Base-by-base conservation (phyloP, 768 basidiomycete species). In the Termitomyces sp. region DNA sequence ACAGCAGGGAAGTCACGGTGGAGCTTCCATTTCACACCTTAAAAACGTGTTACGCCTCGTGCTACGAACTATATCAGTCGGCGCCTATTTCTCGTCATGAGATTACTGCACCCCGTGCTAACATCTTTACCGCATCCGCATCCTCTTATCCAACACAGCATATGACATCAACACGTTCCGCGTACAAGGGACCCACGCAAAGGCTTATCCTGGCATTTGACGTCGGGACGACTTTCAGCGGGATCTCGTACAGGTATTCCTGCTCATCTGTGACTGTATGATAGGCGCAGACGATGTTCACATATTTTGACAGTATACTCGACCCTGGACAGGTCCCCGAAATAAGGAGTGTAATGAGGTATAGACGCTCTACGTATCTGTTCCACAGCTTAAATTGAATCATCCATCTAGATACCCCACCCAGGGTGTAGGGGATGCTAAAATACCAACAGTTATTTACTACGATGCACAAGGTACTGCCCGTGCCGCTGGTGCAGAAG, bases 161-260 rank as follows among this genome's bases (percentile, higher is more conserved):
- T 27, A 46, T 34, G 52, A 63, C 60, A 57, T 43, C 59, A 6
- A 48, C 58, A 41, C 64, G 77, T 63, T 58, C 66, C 37, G 70
- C 71, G 1, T 81, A 77, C 68, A 64, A 65, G 38, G 80, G 80
- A 19, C 31, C 68, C 5, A 54, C 62, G 19, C 74, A 77, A 42
- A 75, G 74, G 53, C 69, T 83, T 5, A 74, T 82, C 4, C 58
- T 83, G 23, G 79, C 79, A 1, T 78, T 83, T 38, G 82, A 83
- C 57, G 64, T 83, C 2, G 82, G 82, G 9, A 83, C 78, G 6
- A 82, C 79, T 4, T 81, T 68, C 25, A 51, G 50, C 50, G 50
- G 50, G n/a, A 40, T 51, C 17, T 51, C 50, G 5, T 51, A 51
- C 27, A 51, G 50, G 50, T 51, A 40, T 27, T 4, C 25, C 5